Evolutionary conservation across 2,329 filamentous ascomycete species (phyloP).

Genomic region (Trichoderma aggressivum): DNA sequence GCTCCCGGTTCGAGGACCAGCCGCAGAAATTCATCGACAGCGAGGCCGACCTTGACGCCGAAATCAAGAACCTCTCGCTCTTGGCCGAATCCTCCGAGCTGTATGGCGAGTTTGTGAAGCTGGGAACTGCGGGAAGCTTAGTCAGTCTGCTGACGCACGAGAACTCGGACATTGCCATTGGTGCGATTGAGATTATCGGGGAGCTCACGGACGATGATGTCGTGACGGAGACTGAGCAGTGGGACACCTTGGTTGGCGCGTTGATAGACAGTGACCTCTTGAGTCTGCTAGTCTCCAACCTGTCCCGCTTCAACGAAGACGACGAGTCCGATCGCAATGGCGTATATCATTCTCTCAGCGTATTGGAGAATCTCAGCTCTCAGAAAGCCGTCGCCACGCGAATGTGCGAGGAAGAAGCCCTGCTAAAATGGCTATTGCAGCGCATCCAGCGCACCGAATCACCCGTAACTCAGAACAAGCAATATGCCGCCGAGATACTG

Average conservation of each 20-base stretch:
- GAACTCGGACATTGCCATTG: slow-evolving; percentile 95
- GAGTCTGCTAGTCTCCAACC: slow-evolving; percentile 71
- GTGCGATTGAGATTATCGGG: slow-evolving; percentile 80
- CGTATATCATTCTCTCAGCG: slow-evolving; percentile 78
- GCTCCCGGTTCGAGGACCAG: slow-evolving; percentile 77
- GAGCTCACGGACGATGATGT: slow-evolving; percentile 95
- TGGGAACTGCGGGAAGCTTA: slow-evolving; percentile 69
- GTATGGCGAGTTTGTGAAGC: slow-evolving; percentile 73
- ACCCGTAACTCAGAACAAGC: slow-evolving; percentile 81
- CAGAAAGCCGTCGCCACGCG: slow-evolving; percentile 64
- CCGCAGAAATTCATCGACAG: slow-evolving; percentile 79
- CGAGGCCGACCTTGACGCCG: slow-evolving; percentile 85
- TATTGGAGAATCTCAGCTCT: slow-evolving; percentile 84
- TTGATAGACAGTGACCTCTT: slow-evolving; percentile 67
- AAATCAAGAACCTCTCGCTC: slow-evolving; percentile 82
- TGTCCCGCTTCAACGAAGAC: slow-evolving; percentile 75
- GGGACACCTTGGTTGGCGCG: slow-evolving; percentile 70
- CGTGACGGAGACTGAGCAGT: slow-evolving; percentile 73
- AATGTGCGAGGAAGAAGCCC: slow-evolving; percentile 64
- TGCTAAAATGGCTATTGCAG: slow-evolving; percentile 74
- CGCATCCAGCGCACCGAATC: slow-evolving; percentile 69
- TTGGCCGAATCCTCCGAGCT: slow-evolving; percentile 82
- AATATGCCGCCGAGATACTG: slow-evolving; percentile 88
- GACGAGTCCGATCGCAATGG: slow-evolving; percentile 71
- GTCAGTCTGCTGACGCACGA: slow-evolving; percentile 86